phyloP scores from a whole-genome alignment of 2,329 filamentous ascomycete genomes.

The Blastomyces parvus region DNA sequence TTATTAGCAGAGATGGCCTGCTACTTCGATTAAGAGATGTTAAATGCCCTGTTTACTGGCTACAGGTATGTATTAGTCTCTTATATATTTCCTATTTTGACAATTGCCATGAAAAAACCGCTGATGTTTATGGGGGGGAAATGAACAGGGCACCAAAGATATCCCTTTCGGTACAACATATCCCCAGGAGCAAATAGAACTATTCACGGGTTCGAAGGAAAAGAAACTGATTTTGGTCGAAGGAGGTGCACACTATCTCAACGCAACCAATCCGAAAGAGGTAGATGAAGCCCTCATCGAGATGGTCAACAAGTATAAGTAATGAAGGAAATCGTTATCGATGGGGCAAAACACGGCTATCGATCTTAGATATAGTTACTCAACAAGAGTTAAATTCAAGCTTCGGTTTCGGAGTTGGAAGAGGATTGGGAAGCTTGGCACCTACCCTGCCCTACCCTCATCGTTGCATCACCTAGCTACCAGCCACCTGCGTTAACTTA shows the following conservation, averaged over 20 bases:
- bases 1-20: slow-evolving; percentile 42
- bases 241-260: slow-evolving; percentile 44
- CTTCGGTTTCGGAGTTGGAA: too few species aligned
- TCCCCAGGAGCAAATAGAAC: slow-evolving; percentile 37
- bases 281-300: slow-evolving; percentile 37
- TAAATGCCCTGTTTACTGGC: slow-evolving; percentile 43
- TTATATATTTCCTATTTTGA: neutral
- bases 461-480: too few species aligned
- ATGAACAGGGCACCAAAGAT: slow-evolving; percentile 2
- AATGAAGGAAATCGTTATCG: neutral
- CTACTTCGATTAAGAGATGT: slow-evolving; percentile 39
- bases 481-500: too few species aligned
- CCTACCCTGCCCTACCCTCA: too few species aligned
- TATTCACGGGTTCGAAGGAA: slow-evolving; percentile 38
- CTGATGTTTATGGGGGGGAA: neutral
- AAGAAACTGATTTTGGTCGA: slow-evolving; percentile 37
- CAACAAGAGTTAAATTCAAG: too few species aligned
- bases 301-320: slow-evolving; percentile 24
- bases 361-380: too few species aligned
- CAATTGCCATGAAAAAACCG: neutral
- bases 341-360: neutral
- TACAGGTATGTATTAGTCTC: slow-evolving; percentile 33
- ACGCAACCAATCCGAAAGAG: slow-evolving; percentile 38
- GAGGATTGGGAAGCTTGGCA: too few species aligned
- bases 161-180: neutral